Evolutionary conservation across 352 stramenopile genomes (phyloP).

Genomic region (Plasmopara muralis): DNA sequence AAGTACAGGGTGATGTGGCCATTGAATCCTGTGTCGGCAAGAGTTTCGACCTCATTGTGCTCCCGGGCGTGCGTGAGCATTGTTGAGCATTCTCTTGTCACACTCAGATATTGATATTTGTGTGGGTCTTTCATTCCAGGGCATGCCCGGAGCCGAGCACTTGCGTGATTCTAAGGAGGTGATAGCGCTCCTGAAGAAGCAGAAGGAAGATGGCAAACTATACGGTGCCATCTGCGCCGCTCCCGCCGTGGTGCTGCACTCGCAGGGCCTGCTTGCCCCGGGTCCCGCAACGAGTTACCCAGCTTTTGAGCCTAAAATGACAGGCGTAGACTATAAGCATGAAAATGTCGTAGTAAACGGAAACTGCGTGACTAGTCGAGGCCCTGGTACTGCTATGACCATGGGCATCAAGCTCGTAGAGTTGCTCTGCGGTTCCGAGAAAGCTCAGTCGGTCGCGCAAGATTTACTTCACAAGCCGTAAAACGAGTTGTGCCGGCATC

Average conservation of each 20-base stretch:
- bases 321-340: conserved; percentile 36
- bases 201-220: conserved; percentile 53
- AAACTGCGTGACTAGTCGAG: conserved; percentile 76
- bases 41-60: conserved; percentile 59
- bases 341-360: conserved; percentile 60
- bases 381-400: conserved; percentile 69
- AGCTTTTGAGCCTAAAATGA: conserved; percentile 60
- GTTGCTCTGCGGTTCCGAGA: conserved; percentile 54
- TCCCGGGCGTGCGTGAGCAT: conserved; percentile 41
- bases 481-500: too few relatives aligned
- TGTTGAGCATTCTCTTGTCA: conserved; percentile 2
- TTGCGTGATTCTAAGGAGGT: conserved; percentile 61
- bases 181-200: conserved; percentile 48
- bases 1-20: conserved; percentile 55
- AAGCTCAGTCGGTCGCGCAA: conserved; percentile 53
- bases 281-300: conserved; percentile 59
- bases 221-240: conserved; percentile 77
- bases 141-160: conserved; percentile 57
- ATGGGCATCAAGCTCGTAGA: conserved; percentile 81
- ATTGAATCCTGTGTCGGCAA: conserved; percentile 56
- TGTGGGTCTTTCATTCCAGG: conserved; percentile 22
- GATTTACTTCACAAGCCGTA: conserved; percentile 38
- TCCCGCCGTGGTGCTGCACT: conserved; percentile 59
- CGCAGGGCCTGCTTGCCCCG: conserved; percentile 45
- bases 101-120: conserved; percentile 1